A percentile compares a stretch with the other conserved stretches of the same genome.
phyloP scores from a whole-genome alignment of 2,329 filamentous ascomycete genomes.

The Colletotrichum sansevieriae region DNA sequence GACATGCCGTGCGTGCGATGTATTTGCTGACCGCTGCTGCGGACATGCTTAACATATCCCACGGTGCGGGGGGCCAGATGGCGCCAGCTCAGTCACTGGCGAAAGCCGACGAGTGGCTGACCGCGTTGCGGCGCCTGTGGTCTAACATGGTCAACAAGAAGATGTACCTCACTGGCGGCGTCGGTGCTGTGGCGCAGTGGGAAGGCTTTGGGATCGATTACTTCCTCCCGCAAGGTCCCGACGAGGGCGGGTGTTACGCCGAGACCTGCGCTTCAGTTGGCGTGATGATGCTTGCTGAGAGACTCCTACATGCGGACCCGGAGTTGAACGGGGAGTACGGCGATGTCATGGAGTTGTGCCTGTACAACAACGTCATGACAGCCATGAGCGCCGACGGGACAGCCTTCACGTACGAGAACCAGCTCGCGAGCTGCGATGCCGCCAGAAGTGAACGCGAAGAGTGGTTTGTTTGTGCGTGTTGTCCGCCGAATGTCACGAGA shows the following conservation, averaged over 20 bases:
- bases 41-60: constrained; percentile 62
- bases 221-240: constrained; percentile 69
- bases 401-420: constrained; percentile 73
- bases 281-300: constrained; percentile 71
- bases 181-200: constrained; percentile 70
- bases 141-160: constrained; percentile 71
- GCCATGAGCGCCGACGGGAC: constrained; percentile 68
- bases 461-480: constrained; percentile 73
- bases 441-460: constrained; percentile 63
- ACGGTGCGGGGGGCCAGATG: constrained; percentile 38
- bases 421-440: constrained; percentile 65
- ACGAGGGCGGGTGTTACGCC: constrained; percentile 73
- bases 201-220: constrained; percentile 72
- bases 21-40: constrained; percentile 71
- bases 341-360: constrained; percentile 71
- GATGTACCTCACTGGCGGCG: constrained; percentile 73
- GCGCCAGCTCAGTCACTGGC: constrained; percentile 41
- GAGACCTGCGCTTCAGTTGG: constrained; percentile 73
- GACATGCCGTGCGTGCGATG: constrained; percentile 71
- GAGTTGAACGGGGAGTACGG: constrained; percentile 63
- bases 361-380: constrained; percentile 72
- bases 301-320: constrained; percentile 64
- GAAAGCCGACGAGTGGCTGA: constrained; percentile 48
- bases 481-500: constrained; percentile 70
- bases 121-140: constrained; percentile 65